Conservation (phyloP, 1,139 yeast species). For the Debaryomyces udenii region DNA sequence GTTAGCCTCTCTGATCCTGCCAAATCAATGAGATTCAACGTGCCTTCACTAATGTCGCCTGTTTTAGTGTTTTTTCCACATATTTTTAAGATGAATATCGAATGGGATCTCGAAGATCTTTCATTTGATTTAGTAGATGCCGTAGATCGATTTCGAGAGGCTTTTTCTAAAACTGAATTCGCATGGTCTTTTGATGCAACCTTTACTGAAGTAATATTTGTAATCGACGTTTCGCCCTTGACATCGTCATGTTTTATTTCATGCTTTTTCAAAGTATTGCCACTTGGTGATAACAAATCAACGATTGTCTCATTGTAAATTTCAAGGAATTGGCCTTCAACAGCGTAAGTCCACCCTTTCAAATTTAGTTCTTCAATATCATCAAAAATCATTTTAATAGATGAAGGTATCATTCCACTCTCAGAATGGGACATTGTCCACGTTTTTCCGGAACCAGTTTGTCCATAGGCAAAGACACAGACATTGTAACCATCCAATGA, state of each 20-base stretch:
- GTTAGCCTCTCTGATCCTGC: constrained; percentile 91
- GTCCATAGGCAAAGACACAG: constrained; percentile 96
- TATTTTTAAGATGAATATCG: constrained; percentile 70
- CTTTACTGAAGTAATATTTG: constrained; percentile 57
- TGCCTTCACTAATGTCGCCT: constrained; percentile 58
- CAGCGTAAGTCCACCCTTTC: constrained; percentile 66
- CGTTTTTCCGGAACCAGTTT: constrained; percentile 97
- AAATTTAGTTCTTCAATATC: constrained; percentile 53
- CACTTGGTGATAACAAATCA: constrained; percentile 56
- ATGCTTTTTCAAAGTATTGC: constrained; percentile 41
- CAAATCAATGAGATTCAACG: constrained; percentile 73
- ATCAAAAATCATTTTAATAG: constrained; percentile 71
- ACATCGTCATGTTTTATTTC: constrained; percentile 76
- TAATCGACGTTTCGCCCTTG: constrained; percentile 55
- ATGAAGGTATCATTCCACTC: constrained; percentile 83
- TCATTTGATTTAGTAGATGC: constrained; percentile 85
- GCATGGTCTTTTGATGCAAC: constrained; percentile 57
- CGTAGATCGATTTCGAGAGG: constrained; percentile 67
- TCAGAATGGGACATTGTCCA: constrained; percentile 77
- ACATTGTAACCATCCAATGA: constrained; percentile 90
- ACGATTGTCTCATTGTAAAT: constrained; percentile 82
- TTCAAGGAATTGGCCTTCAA: constrained; percentile 82
- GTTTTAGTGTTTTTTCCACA: constrained; percentile 56
- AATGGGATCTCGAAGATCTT: constrained; percentile 70
- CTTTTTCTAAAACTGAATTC: constrained; percentile 50